Percentiles rank a stretch among this genome's conserved stretches.
phyloP scores from a whole-genome alignment of 2,329 filamentous ascomycete species.

The Periconia macrospinosa region DNA sequence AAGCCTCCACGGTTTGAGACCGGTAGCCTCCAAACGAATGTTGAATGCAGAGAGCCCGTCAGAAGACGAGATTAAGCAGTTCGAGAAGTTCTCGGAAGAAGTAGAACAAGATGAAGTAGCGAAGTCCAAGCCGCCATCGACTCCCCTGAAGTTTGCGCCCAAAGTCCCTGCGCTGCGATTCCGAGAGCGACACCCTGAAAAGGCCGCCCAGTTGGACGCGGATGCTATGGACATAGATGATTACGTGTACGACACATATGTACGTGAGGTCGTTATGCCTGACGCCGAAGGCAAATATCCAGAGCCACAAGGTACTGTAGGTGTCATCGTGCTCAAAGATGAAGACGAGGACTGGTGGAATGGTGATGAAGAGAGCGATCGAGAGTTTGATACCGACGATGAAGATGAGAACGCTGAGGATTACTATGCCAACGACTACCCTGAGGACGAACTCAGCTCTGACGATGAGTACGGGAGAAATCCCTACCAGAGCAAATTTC shows the following conservation, averaged over 20 bases:
- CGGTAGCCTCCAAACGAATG: slow-evolving; percentile 7
- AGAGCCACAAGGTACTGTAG: slow-evolving; percentile 33
- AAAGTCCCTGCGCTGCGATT: slow-evolving; percentile 36
- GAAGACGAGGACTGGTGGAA: slow-evolving; percentile 62
- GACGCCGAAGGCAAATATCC: slow-evolving; percentile 36
- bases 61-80: slow-evolving; percentile 31
- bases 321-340: slow-evolving; percentile 53
- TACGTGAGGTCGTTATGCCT: slow-evolving; percentile 49
- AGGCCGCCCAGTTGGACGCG: slow-evolving; percentile 22
- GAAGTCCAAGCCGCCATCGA: slow-evolving; percentile 9
- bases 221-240: slow-evolving; percentile 48
- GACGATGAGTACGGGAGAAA: slow-evolving; percentile 64
- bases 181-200: slow-evolving; percentile 36
- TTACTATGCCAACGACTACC: slow-evolving; percentile 78
- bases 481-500: slow-evolving; percentile 45
- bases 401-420: slow-evolving; percentile 72
- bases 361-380: slow-evolving; percentile 55
- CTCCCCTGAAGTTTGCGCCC: slow-evolving; percentile 38
- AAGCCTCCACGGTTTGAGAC: slow-evolving; percentile 14
- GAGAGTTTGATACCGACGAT: slow-evolving; percentile 61
- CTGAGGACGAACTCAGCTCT: slow-evolving; percentile 75
- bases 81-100: slow-evolving; percentile 36
- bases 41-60: slow-evolving; percentile 15
- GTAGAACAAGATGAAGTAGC: slow-evolving; percentile 29
- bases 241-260: slow-evolving; percentile 65